phyloP scores from a whole-genome alignment of 73 alveolate genomes.

The Tetrahymena thermophila region DNA sequence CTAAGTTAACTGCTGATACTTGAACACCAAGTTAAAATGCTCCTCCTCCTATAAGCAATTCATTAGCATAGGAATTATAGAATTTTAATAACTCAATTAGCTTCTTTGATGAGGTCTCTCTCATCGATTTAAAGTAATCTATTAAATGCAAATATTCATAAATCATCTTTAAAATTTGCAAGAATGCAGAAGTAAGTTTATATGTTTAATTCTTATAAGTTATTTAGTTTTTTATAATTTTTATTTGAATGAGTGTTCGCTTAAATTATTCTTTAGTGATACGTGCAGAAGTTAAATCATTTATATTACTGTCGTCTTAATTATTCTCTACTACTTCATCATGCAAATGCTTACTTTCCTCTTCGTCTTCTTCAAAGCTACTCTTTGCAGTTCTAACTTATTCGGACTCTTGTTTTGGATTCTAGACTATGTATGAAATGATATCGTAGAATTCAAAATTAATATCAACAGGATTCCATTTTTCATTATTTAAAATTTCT shows the following conservation, averaged over 20 bases:
- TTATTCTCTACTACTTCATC: background rate
- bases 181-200: background rate
- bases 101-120: background rate
- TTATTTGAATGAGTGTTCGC: background rate
- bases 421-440: background rate
- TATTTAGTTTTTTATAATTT: background rate
- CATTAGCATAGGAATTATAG: background rate
- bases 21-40: background rate
- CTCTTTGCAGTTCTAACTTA: background rate
- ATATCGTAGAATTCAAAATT: background rate
- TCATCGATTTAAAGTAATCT: background rate
- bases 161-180: background rate
- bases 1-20: background rate
- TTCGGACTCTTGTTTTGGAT: background rate
- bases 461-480: background rate
- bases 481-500: background rate
- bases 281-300: background rate
- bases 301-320: background rate
- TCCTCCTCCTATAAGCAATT: background rate
- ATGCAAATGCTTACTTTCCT: background rate
- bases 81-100: background rate
- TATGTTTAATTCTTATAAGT: background rate
- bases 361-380: background rate
- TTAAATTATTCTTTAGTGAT: background rate
- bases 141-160: background rate